These are phyloP conservation scores for Jatropha multifida DNA, from an alignment of 441 rosid species.

Conservation along the genomic window DNA sequence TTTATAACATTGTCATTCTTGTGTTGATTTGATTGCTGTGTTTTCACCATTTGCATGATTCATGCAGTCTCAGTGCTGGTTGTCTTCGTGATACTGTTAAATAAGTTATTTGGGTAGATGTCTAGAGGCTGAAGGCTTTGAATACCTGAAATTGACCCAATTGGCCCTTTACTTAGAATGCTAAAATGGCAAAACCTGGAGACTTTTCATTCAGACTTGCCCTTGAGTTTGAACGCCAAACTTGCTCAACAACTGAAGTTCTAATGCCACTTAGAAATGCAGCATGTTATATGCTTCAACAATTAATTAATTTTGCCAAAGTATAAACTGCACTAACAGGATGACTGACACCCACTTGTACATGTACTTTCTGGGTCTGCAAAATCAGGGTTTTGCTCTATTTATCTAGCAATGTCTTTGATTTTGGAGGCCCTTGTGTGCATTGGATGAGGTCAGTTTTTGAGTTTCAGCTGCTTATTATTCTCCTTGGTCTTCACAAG, in stretches of 20 bases:
- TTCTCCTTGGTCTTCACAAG: background rate
- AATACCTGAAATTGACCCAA: background rate
- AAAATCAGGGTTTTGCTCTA: background rate
- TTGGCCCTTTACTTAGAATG: background rate
- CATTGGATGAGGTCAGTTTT: background rate
- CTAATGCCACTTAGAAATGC: background rate
- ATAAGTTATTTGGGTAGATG: background rate
- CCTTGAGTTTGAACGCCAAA: background rate
- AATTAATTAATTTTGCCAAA: background rate
- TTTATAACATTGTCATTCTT: background rate
- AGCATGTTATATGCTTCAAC: background rate
- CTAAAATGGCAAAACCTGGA: background rate
- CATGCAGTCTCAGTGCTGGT: background rate
- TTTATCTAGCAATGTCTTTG: background rate
- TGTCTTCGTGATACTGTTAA: background rate
- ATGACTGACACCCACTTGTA: background rate
- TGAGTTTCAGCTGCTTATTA: background rate
- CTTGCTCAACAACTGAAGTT: background rate
- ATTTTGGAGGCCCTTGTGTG: background rate
- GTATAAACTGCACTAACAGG: background rate
- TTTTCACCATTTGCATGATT: slow-evolving; percentile 6
- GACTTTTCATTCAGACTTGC: background rate
- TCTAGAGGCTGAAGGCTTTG: background rate
- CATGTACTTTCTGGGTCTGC: background rate
- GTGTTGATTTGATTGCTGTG: background rate